A percentile compares a stretch with the other conserved stretches of the same genome.
These are phyloP conservation scores for Aspergillus aculeatinus DNA, from an alignment of 2,329 filamentous ascomycete genomes.

Conservation along the genomic window DNA sequence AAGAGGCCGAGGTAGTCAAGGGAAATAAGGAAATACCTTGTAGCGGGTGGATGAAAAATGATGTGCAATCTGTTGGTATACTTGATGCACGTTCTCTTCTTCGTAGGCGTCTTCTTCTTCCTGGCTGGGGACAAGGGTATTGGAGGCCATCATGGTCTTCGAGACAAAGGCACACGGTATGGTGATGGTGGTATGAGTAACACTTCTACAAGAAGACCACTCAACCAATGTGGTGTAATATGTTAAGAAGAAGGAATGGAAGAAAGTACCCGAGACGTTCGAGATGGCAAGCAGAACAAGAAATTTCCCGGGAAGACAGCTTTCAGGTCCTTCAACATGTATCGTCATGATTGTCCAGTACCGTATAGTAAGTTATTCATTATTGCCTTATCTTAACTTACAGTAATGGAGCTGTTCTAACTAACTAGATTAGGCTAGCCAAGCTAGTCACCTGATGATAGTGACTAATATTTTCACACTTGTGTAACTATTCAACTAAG, in stretches of 20 bases:
- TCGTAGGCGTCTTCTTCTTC: slow-evolving; percentile 61
- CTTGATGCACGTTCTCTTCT: slow-evolving; percentile 79
- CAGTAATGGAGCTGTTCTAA: too few relatives aligned
- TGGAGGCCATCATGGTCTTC: neutral
- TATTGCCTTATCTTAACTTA: too few relatives aligned
- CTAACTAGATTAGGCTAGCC: too few relatives aligned
- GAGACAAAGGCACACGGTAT: neutral
- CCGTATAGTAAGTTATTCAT: neutral
- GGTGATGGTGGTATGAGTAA: neutral
- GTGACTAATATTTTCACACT: too few relatives aligned
- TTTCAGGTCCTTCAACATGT: neutral
- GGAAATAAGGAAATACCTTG: slow-evolving; percentile 52
- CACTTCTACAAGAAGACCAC: too few relatives aligned
- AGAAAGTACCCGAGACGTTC: neutral
- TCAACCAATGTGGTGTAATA: neutral
- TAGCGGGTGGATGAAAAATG: slow-evolving; percentile 57
- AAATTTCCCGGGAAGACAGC: neutral
- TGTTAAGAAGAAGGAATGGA: neutral
- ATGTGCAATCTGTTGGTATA: slow-evolving; percentile 66
- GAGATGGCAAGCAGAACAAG: neutral
- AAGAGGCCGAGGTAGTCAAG: slow-evolving; percentile 16
- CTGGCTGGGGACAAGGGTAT: neutral
- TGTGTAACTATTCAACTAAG: too few relatives aligned
- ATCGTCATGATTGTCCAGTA: neutral
- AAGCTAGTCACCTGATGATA: too few relatives aligned